phyloP scores from a whole-genome alignment of 1,284 basidiomycete species.

The Apiotrichum sp. region DNA sequence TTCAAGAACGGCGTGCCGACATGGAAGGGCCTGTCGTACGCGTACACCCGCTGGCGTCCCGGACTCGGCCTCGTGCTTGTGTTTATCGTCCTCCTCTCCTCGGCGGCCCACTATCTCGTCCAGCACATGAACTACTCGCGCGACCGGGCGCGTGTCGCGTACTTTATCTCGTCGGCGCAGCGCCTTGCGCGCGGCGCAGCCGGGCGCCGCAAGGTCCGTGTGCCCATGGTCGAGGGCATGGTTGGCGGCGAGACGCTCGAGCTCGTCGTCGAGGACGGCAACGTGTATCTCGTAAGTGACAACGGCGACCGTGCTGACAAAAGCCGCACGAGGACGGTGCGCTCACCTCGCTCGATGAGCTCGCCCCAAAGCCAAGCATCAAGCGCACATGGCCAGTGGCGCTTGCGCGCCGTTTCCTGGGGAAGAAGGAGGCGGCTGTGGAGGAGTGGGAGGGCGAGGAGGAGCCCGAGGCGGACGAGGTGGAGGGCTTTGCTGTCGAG shows the following conservation, averaged over 20 bases:
- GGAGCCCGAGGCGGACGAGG: background rate
- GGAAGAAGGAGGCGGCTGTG: constrained; percentile 6
- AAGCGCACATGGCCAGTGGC: constrained; percentile 40
- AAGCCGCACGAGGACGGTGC: constrained; percentile 43
- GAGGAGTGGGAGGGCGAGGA: constrained; percentile 14
- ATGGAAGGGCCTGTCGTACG: constrained; percentile 57
- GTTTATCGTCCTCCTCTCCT: constrained; percentile 69
- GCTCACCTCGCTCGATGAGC: constrained; percentile 33
- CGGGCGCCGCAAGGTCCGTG: constrained; percentile 40
- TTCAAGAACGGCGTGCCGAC: constrained; percentile 47
- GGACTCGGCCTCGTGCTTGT: constrained; percentile 69
- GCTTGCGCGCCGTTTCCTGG: constrained; percentile 18
- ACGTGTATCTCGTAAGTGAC: constrained; percentile 43
- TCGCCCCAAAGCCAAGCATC: constrained; percentile 31
- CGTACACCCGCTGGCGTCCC: constrained; percentile 86
- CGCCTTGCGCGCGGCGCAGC: constrained; percentile 59
- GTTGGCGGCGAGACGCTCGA: constrained; percentile 35
- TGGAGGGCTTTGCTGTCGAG: background rate
- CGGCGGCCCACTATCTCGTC: constrained; percentile 69
- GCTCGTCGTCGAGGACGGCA: constrained; percentile 39
- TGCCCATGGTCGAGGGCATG: constrained; percentile 42
- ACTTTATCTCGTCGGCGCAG: constrained; percentile 60
- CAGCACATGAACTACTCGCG: constrained; percentile 68
- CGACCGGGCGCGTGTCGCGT: constrained; percentile 64
- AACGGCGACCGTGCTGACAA: constrained; percentile 20